These are phyloP conservation scores for Tetraselmis chui DNA, from an alignment of 139 green algal species.

Conservation along the genomic window DNA sequence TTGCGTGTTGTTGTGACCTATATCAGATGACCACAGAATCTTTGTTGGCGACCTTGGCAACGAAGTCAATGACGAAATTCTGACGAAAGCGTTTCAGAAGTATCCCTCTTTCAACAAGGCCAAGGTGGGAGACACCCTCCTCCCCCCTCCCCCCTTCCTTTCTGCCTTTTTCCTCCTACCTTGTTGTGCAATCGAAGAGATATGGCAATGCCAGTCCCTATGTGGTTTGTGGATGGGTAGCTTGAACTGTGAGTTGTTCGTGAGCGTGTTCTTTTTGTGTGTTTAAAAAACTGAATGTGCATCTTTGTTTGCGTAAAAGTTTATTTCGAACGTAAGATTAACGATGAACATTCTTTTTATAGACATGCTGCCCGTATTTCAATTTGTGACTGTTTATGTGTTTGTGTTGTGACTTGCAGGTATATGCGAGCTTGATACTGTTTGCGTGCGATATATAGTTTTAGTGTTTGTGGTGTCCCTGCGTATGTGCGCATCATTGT, in stretches of 20 bases:
- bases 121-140: constrained; percentile 55
- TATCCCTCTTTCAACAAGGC: constrained; percentile 87
- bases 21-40: constrained; percentile 85
- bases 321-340: no score
- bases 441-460: no score
- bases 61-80: constrained; percentile 83
- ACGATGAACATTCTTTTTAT: no score
- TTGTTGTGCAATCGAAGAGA: neutral
- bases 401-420: no score
- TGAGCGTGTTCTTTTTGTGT: neutral
- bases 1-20: no score
- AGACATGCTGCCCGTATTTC: no score
- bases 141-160: neutral
- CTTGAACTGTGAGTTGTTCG: no score
- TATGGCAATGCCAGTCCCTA: neutral
- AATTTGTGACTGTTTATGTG: no score
- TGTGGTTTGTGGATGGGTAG: neutral
- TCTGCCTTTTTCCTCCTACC: neutral
- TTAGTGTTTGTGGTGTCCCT: no score
- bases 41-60: constrained; percentile 96
- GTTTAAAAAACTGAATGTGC: neutral
- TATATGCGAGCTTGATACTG: no score
- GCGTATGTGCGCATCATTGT: no score
- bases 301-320: no score
- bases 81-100: constrained; percentile 73